These are phyloP conservation scores for Scenedesmus sp. DNA, from an alignment of 163 green algal species.

Conservation along the genomic window DNA sequence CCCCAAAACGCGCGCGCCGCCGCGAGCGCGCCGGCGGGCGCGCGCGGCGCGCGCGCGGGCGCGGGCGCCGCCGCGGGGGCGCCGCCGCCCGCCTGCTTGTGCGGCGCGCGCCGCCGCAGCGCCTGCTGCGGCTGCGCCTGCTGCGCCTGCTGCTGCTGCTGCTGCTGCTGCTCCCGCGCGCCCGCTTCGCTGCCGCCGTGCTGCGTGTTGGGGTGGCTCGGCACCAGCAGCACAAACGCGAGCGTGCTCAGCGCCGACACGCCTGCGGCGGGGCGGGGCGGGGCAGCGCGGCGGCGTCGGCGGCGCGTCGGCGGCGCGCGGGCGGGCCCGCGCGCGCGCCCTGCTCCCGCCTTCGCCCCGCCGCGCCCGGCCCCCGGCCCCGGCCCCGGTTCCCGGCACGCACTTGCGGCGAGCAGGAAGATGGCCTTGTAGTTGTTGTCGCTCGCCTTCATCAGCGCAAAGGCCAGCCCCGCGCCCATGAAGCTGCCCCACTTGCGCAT, in stretches of 20 bases:
- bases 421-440: constrained; percentile 76
- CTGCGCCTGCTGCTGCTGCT: constrained; percentile 3
- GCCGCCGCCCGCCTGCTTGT: background rate
- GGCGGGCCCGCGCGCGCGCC: too few relatives aligned
- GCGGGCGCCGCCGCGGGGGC: background rate
- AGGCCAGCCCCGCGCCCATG: constrained; percentile 62
- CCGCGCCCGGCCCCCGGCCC: too few relatives aligned
- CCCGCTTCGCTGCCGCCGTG: constrained; percentile 1
- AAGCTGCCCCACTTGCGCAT: constrained; percentile 69
- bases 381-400: background rate
- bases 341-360: too few relatives aligned
- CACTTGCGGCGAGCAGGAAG: constrained; percentile 58
- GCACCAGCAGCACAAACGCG: constrained; percentile 64
- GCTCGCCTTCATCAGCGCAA: constrained; percentile 71
- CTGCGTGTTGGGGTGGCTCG: constrained; percentile 45
- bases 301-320: too few relatives aligned
- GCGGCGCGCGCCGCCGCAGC: constrained; percentile 2
- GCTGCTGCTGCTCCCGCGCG: background rate
- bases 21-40: background rate
- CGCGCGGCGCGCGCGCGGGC: background rate
- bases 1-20: background rate
- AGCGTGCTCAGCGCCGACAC: constrained; percentile 39
- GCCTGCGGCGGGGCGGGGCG: background rate
- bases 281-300: background rate
- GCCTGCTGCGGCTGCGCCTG: constrained; percentile 7